Evolutionary conservation across 139 green algal genomes (phyloP).

Genomic region (Penium margaritaceum): DNA sequence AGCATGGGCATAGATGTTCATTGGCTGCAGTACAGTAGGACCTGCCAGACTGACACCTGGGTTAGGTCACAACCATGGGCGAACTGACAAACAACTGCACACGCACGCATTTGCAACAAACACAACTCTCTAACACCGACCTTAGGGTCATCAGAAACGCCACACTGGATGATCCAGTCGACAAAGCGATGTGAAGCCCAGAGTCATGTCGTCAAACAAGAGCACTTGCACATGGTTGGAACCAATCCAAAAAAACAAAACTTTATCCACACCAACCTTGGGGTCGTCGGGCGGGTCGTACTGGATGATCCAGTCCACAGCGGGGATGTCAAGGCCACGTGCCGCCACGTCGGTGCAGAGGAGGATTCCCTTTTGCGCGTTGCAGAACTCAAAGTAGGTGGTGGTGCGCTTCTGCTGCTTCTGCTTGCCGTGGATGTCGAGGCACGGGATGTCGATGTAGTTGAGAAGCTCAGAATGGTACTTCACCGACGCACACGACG

Average conservation of each 20-base stretch:
- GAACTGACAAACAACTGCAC: no score
- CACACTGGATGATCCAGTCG: no score
- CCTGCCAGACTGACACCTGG: no score
- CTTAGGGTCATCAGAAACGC: neutral
- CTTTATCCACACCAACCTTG: slow-evolving; percentile 27
- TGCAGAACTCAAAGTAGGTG: slow-evolving; percentile 95
- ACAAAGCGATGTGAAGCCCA: no score
- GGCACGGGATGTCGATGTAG: slow-evolving; percentile 91
- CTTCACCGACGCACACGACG: slow-evolving; percentile 83
- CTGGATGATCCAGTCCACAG: slow-evolving; percentile 95
- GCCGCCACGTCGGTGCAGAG: slow-evolving; percentile 97
- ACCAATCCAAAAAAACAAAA: no score
- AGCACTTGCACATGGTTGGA: no score
- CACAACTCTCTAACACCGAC: no score
- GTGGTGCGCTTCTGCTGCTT: slow-evolving; percentile 94
- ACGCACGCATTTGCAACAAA: no score
- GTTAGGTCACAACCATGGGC: no score
- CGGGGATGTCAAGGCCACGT: slow-evolving; percentile 88
- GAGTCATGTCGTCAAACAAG: no score
- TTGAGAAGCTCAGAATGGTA: slow-evolving; percentile 96
- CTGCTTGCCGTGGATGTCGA: slow-evolving; percentile 93
- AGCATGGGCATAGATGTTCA: no score
- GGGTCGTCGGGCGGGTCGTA: slow-evolving; percentile 95
- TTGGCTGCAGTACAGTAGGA: no score
- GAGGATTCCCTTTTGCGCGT: slow-evolving; percentile 78